Percentiles rank a stretch among this genome's conserved stretches.
These are phyloP conservation scores for Areca catechu DNA, from an alignment of 176 grass and related monocot species.

Conservation along the genomic window DNA sequence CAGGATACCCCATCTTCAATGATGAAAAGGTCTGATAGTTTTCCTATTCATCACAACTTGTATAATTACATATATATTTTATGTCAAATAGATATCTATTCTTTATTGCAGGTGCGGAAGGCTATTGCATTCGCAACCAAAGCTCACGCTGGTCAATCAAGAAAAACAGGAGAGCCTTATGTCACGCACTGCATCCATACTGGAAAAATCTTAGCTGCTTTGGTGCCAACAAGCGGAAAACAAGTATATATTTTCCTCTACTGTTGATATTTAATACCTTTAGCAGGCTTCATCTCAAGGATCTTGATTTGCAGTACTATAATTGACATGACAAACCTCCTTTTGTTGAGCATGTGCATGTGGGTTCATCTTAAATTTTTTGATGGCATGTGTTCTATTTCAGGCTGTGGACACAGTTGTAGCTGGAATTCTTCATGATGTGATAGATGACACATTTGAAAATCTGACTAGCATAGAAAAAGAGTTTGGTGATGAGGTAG, in stretches of 20 bases:
- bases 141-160: slow-evolving; percentile 77
- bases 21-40: slow-evolving; percentile 48
- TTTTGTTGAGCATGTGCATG: too few species aligned
- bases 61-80: background rate
- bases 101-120: slow-evolving; percentile 57
- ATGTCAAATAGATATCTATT: background rate
- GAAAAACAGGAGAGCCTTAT: slow-evolving; percentile 90
- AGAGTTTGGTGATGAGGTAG: slow-evolving; percentile 86
- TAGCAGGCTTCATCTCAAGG: background rate
- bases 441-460: slow-evolving; percentile 82
- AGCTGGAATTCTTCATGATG: slow-evolving; percentile 95
- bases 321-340: too few species aligned
- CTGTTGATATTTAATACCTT: background rate
- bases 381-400: slow-evolving; percentile 8
- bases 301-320: too few species aligned
- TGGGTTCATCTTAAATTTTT: background rate
- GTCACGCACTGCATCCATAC: slow-evolving; percentile 95
- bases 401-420: slow-evolving; percentile 91
- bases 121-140: slow-evolving; percentile 76
- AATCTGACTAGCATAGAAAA: slow-evolving; percentile 62
- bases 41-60: background rate
- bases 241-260: slow-evolving; percentile 38
- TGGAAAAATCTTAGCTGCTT: slow-evolving; percentile 86
- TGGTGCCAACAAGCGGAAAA: slow-evolving; percentile 75
- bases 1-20: slow-evolving; percentile 79